Conservation (phyloP, 352 stramenopile genomes). For the Phytopythium sindhum region DNA sequence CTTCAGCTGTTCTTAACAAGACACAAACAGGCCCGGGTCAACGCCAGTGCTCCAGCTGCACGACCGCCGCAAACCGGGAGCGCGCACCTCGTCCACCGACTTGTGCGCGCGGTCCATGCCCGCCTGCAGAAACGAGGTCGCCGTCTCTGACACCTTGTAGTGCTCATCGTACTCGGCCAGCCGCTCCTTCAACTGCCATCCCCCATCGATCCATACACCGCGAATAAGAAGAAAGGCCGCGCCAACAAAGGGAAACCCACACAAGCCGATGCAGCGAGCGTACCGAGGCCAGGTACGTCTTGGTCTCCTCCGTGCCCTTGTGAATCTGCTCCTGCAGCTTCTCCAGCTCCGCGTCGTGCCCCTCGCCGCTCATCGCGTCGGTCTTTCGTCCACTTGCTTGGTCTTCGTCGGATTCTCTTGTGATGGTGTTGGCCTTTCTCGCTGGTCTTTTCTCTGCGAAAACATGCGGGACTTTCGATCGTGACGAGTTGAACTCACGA, state of each 20-base stretch:
- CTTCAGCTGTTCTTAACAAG: constrained; percentile 26
- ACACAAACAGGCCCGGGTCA: not conserved
- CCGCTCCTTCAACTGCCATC: constrained; percentile 38
- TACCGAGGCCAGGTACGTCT: constrained; percentile 62
- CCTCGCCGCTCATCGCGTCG: constrained; percentile 3
- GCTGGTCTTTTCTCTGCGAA: not conserved
- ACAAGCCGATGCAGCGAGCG: not conserved
- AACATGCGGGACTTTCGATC: constrained; percentile 1
- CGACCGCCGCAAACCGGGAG: not conserved
- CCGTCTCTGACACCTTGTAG: constrained; percentile 71
- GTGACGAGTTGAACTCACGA: constrained; percentile 8
- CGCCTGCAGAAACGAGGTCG: constrained; percentile 57
- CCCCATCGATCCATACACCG: not conserved
- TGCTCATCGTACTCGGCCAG: constrained; percentile 63
- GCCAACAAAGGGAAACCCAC: not conserved
- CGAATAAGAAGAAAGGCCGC: not conserved
- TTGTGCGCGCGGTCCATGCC: constrained; percentile 64
- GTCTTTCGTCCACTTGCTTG: not conserved
- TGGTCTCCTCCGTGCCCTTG: constrained; percentile 67
- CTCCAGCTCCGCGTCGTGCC: constrained; percentile 32
- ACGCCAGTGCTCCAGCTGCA: too few relatives aligned
- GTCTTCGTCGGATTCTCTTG: not conserved
- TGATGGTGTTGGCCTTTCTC: not conserved
- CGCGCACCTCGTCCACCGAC: constrained; percentile 54
- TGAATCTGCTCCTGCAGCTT: constrained; percentile 72